Evolutionary conservation across 306 rosid genomes (phyloP), one percentile per base, ranked within the genome.

Genomic region (Begonia masoniana): DNA sequence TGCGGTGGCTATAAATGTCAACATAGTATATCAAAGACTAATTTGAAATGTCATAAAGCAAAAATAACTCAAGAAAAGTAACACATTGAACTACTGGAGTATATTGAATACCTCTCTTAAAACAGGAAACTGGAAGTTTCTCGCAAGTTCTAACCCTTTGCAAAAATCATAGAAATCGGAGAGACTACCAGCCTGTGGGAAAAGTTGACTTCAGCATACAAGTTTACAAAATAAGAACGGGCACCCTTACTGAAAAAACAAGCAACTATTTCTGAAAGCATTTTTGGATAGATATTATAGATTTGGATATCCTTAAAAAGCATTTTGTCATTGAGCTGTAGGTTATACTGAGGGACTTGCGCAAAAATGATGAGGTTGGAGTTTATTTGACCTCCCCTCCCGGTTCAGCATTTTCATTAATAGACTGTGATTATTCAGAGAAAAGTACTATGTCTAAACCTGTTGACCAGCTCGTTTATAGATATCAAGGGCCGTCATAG

Each of bases 401-500:
- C 1, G 3, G 39, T 31, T 31, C 39, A 31, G 39, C 8, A 31
- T 31, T 31, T 31, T 31, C 39, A 31, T 31, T 31, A 31, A 31
- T 31, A 31, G 5, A 31, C 35, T 26, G 39, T 31, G 39, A 42
- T 10, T 16, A 48, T 35, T 15, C 16, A 16, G 41, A 19, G 19
- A 46, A 3, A 43, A 17, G 54, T 51, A 24, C 12, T 19, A 15
- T 47, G 7, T 51, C 12, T 49, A 59, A 55, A 92, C 99, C 99
- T 87, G 93, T 77, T 87, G 96, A 50, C 96, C 96, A 66, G 96
- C 99, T 56, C 93, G 85, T 64, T 83, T 92, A 71, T 92, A 92
- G 67, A 87, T 80, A 58, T 92, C 96, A 43, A 92, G 88, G 57
- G 96, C 95, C 65, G 58, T 83, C 50, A 84, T 58, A 60, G 95